phyloP scores from a whole-genome alignment of 2,329 filamentous ascomycete genomes.

The Talaromyces pinophilus region DNA sequence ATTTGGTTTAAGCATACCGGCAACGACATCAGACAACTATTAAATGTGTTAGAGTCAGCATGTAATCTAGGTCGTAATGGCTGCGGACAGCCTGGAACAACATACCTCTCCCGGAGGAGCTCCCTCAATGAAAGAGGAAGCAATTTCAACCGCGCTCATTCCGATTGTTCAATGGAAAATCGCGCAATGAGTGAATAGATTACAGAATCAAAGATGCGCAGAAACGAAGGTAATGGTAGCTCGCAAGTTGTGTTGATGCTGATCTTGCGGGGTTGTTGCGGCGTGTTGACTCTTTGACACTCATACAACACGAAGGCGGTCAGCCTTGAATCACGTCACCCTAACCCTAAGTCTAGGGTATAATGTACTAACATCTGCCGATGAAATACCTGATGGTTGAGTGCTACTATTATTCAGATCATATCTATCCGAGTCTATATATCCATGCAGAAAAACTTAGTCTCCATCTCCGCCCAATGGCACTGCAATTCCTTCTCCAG shows the following conservation, averaged over 20 bases:
- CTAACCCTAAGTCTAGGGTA: background rate
- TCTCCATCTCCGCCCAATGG: slow-evolving; percentile 1
- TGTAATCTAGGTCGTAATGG: background rate
- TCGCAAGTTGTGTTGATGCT: background rate
- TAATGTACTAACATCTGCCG: no score
- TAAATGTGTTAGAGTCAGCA: background rate
- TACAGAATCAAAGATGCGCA: background rate
- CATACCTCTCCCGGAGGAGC: slow-evolving; percentile 93
- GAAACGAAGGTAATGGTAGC: background rate
- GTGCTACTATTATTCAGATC: background rate
- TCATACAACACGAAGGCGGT: slow-evolving; percentile 13
- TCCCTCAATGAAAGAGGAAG: slow-evolving; percentile 87
- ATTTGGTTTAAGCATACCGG: slow-evolving; percentile 58
- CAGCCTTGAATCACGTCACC: background rate
- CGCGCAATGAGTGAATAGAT: background rate
- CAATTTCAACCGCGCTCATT: slow-evolving; percentile 57
- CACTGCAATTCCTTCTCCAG: slow-evolving; percentile 1
- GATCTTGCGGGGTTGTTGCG: slow-evolving; percentile 16
- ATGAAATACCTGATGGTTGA: background rate
- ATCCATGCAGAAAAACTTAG: background rate
- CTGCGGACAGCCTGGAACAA: background rate
- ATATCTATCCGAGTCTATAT: background rate
- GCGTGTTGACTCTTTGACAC: slow-evolving; percentile 14
- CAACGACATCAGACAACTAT: slow-evolving; percentile 83
- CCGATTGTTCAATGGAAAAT: background rate